Base-by-base conservation (phyloP, 2,329 filamentous ascomycete species). In the Ceratocystis eucalypticola region DNA sequence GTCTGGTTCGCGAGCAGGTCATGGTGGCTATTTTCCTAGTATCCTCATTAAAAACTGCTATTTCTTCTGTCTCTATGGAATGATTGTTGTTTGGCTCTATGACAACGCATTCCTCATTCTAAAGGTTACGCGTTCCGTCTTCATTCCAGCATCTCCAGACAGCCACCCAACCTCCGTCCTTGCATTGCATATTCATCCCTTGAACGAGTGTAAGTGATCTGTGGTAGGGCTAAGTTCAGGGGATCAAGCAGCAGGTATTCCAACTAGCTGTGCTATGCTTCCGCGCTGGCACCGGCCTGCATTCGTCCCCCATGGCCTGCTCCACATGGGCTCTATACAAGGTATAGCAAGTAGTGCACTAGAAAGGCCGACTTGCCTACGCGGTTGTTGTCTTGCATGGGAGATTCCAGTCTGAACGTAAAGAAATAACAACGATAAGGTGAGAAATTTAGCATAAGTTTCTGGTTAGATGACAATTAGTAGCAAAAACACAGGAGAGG, bases 91-190 rank as follows among this genome's bases (percentile, higher is more conserved):
- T 45, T 45, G 22, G 30, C 57, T 48, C 55, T 12, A 22, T 28
- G 44, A 17, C 64, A 65, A 65, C 64, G 28, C 64, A 65, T 65
- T 65, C 64, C 64, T 45, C 22, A 5, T 8, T 22, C 8, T 28
- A 33, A 15, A 20, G 12, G 25, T 8, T 22, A 53, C 62, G 28
- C 46, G n/a, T 20, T 28, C 22, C 4, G 20, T 20, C 8, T 57
- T 17, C 64, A 65, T 65, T 65, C 64, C 64, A 65, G 25, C 25
- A 41, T 4, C 22, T 28, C 15, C 55, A 20, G 17, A 20, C 3
- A 25, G 12, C 55, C 6, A 37, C 12, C 28, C 20, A 55, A 1
- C 33, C 25, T 5, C 46, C 30, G n/a, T 59, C 28, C 30, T 41
- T 25, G 46, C 45, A 64, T 64, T 64, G 28, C 46, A 17, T 6